Evolutionary conservation across 140 eudicot species (phyloP).

Genomic region (Anethum foeniculum): DNA sequence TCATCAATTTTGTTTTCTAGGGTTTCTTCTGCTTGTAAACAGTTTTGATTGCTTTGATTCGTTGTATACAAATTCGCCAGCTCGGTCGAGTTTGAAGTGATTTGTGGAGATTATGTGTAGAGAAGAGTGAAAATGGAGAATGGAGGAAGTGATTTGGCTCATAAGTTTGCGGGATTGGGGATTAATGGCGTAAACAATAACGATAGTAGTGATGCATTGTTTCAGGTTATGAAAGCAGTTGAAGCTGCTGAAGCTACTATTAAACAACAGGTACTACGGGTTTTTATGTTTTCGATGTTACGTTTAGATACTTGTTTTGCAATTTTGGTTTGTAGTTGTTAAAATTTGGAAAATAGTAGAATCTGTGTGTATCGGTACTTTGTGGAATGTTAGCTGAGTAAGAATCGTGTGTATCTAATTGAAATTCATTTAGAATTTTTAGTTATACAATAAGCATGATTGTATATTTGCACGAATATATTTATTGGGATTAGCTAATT

Average conservation of each 20-base stretch:
- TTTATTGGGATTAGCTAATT: background rate
- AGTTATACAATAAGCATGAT: background rate
- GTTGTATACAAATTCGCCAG: background rate
- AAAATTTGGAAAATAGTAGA: background rate
- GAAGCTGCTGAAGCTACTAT: slow-evolving; percentile 97
- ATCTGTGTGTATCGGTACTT: background rate
- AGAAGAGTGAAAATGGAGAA: slow-evolving; percentile 42
- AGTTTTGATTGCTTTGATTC: background rate
- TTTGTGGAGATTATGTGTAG: background rate
- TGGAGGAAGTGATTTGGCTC: slow-evolving; percentile 40
- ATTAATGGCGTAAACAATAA: slow-evolving; percentile 27
- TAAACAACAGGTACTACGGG: slow-evolving; percentile 57
- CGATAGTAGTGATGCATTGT: slow-evolving; percentile 50
- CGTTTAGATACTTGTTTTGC: background rate
- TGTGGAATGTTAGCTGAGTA: background rate
- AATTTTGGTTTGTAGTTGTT: background rate
- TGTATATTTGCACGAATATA: background rate
- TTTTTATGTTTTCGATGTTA: background rate
- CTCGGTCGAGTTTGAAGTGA: background rate
- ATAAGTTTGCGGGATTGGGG: slow-evolving; percentile 36
- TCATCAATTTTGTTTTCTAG: background rate
- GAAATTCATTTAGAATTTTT: background rate
- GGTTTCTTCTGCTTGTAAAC: background rate
- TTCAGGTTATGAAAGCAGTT: slow-evolving; percentile 88
- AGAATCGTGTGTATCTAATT: background rate